Conservation (phyloP, 2,329 filamentous ascomycete species). For the Periglandula ipomoeae region DNA sequence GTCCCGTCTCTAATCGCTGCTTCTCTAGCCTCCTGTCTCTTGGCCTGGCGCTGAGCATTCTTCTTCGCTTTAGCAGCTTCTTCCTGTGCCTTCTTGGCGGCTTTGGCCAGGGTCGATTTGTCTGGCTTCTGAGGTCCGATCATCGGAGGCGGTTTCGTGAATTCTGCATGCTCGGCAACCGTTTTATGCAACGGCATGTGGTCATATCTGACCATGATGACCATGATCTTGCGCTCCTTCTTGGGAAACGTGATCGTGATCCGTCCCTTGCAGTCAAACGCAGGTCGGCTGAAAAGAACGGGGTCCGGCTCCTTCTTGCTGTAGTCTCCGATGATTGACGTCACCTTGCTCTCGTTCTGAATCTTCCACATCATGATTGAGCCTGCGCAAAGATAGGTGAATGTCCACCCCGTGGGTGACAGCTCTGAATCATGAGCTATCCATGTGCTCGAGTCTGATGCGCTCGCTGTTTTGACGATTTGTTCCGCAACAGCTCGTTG, state of each 20-base stretch:
- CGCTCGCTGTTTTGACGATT: constrained; percentile 33
- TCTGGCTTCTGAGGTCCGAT: constrained; percentile 17
- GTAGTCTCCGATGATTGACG: constrained; percentile 37
- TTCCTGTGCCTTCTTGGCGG: constrained; percentile 17
- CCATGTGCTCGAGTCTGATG: constrained; percentile 42
- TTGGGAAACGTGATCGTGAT: constrained; percentile 41
- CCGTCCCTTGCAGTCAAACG: constrained; percentile 48
- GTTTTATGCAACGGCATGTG: constrained; percentile 50
- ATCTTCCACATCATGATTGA: constrained; percentile 43
- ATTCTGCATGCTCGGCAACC: constrained; percentile 38
- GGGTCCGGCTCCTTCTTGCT: constrained; percentile 38
- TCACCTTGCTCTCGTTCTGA: constrained; percentile 32
- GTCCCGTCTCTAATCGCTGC: not conserved
- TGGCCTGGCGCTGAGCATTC: constrained; percentile 16
- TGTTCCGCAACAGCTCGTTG: constrained; percentile 41
- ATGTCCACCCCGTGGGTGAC: constrained; percentile 40
- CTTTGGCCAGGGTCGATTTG: not conserved
- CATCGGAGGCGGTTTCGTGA: constrained; percentile 36
- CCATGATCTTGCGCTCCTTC: constrained; percentile 34
- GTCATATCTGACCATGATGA: constrained; percentile 46
- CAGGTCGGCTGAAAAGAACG: constrained; percentile 38
- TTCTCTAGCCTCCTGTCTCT: constrained; percentile 18
- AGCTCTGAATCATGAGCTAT: constrained; percentile 33
- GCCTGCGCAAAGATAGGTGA: constrained; percentile 44
- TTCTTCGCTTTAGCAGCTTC: constrained; percentile 15